Conservation (phyloP, 257 asterid genomes). For the Thymus mandschuricus region DNA sequence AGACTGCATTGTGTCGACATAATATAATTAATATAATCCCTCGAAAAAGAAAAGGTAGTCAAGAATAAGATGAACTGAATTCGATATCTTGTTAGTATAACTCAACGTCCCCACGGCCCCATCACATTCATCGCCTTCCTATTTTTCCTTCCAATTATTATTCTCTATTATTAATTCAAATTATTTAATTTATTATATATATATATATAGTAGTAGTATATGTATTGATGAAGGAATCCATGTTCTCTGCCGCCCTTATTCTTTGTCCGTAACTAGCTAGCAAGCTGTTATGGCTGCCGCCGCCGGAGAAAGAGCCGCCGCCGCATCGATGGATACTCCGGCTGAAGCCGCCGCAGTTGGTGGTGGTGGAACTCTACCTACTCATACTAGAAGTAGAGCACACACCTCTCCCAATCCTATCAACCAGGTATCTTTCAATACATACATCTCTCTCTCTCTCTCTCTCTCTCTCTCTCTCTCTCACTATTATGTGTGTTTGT, state of each 20-base stretch:
- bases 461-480: too few species aligned
- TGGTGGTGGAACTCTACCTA: constrained; percentile 26
- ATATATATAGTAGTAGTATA: background rate
- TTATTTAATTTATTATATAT: background rate
- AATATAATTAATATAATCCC: too few species aligned
- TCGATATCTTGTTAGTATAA: too few species aligned
- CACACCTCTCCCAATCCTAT: constrained; percentile 16
- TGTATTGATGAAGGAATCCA: background rate
- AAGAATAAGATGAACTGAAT: too few species aligned
- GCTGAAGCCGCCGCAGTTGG: constrained; percentile 4
- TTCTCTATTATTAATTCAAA: background rate
- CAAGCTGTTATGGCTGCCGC: constrained; percentile 1
- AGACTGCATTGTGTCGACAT: too few species aligned
- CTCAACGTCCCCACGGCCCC: too few species aligned
- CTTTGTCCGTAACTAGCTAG: background rate
- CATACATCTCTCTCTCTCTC: too few species aligned
- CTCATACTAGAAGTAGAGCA: constrained; percentile 6
- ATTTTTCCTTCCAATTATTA: too few species aligned
- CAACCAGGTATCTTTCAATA: constrained; percentile 25
- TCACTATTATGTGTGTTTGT: background rate
- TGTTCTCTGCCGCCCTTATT: background rate
- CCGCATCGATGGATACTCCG: background rate
- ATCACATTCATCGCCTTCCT: too few species aligned
- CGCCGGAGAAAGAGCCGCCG: constrained; percentile 6
- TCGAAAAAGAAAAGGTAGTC: too few species aligned